phyloP scores from a whole-genome alignment of 768 basidiomycete species.

The Boletus pseudopeckii region DNA sequence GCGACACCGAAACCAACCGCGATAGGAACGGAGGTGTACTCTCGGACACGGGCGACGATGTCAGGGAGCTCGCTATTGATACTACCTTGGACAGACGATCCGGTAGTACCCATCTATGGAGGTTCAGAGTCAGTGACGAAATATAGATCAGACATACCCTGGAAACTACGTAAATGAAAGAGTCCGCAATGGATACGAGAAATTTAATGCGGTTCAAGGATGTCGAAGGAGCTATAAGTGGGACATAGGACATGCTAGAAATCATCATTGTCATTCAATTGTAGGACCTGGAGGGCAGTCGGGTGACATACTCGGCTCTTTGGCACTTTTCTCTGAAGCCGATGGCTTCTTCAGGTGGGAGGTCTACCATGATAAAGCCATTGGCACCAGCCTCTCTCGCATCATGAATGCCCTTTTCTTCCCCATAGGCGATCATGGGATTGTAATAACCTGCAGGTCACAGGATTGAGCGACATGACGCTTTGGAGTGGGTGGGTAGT shows the following conservation, averaged over 20 bases:
- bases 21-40: constrained; percentile 75
- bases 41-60: constrained; percentile 78
- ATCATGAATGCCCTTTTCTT: constrained; percentile 90
- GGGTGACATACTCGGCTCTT: constrained; percentile 61
- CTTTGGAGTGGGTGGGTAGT: background rate
- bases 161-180: constrained; percentile 98
- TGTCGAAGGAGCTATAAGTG: constrained; percentile 93
- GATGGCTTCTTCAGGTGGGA: constrained; percentile 95
- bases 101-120: constrained; percentile 93
- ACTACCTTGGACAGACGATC: constrained; percentile 70
- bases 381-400: constrained; percentile 89
- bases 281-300: background rate
- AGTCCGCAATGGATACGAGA: constrained; percentile 89
- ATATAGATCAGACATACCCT: constrained; percentile 50
- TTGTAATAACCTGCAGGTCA: constrained; percentile 85
- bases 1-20: constrained; percentile 98
- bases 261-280: constrained; percentile 1
- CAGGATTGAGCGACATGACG: background rate
- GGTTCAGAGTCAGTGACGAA: constrained; percentile 3
- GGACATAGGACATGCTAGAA: constrained; percentile 86
- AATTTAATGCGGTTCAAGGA: constrained; percentile 84
- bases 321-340: constrained; percentile 86
- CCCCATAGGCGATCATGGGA: constrained; percentile 91
- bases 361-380: constrained; percentile 96
- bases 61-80: constrained; percentile 79